Evolutionary conservation across 352 stramenopile genomes (phyloP).

Genomic region (Phytophthora pisi): DNA sequence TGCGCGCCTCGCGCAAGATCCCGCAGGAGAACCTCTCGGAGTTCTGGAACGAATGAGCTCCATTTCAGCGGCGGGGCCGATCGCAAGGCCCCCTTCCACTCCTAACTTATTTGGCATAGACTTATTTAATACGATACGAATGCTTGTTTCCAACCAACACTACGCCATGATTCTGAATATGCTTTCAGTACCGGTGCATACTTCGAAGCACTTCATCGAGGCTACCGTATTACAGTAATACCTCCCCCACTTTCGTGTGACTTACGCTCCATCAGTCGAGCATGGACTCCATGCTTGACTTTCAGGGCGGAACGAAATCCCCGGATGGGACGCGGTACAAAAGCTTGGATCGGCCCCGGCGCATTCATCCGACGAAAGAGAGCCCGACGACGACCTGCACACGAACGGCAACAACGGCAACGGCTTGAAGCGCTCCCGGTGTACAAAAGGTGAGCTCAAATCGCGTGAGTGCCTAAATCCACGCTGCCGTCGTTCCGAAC

Average conservation of each 20-base stretch:
- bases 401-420: background rate
- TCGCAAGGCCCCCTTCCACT: constrained; percentile 21
- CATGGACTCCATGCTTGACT: background rate
- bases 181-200: too few relatives aligned
- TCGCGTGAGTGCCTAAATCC: constrained; percentile 23
- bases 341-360: constrained; percentile 11
- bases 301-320: constrained; percentile 5
- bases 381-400: constrained; percentile 12
- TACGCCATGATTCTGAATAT: too few relatives aligned
- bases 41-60: constrained; percentile 61
- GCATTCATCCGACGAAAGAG: constrained; percentile 8
- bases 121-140: constrained; percentile 38
- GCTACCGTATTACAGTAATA: too few relatives aligned
- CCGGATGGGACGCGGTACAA: constrained; percentile 30
- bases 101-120: constrained; percentile 45
- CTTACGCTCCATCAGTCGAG: too few relatives aligned
- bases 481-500: background rate
- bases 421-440: constrained; percentile 8
- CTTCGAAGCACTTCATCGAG: too few relatives aligned
- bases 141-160: background rate
- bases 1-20: constrained; percentile 74
- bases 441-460: constrained; percentile 17
- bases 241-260: too few relatives aligned
- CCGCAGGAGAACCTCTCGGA: constrained; percentile 77
- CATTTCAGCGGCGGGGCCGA: constrained; percentile 11